phyloP scores from a whole-genome alignment of 352 stramenopile genomes.

The Pythium chondricola region DNA sequence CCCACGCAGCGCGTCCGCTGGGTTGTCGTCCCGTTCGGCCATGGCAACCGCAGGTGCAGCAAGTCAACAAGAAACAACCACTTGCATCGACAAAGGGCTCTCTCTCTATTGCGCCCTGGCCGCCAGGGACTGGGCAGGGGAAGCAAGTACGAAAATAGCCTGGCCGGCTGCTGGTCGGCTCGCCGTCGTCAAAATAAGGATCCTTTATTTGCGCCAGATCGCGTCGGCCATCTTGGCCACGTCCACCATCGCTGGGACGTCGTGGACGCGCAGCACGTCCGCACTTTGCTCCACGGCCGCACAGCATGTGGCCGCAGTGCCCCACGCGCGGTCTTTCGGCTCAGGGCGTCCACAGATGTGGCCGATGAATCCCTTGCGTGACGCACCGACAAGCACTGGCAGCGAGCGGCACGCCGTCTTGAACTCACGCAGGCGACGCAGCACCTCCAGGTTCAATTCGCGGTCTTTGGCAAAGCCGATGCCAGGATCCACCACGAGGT shows the following conservation, averaged over 20 bases:
- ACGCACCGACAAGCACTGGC: slow-evolving; percentile 86
- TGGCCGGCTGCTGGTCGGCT: not conserved
- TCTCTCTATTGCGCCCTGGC: no score
- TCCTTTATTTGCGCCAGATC: slow-evolving; percentile 60
- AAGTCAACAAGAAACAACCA: no score
- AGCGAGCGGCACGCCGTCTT: slow-evolving; percentile 40
- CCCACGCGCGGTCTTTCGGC: slow-evolving; percentile 88
- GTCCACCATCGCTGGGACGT: slow-evolving; percentile 89
- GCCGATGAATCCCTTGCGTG: slow-evolving; percentile 97
- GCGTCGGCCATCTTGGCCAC: slow-evolving; percentile 89
- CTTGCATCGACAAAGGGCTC: no score
- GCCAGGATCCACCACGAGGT: slow-evolving; percentile 94
- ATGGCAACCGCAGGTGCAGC: slow-evolving; percentile 24
- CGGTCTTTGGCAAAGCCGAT: slow-evolving; percentile 97
- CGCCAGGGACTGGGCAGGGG: no score
- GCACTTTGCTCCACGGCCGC: slow-evolving; percentile 66
- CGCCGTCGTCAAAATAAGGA: not conserved
- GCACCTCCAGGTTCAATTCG: slow-evolving; percentile 87
- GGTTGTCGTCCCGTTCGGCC: slow-evolving; percentile 11
- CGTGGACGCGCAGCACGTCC: slow-evolving; percentile 95
- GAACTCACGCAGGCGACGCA: slow-evolving; percentile 70
- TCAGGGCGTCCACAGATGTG: slow-evolving; percentile 83
- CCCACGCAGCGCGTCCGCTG: slow-evolving; percentile 10
- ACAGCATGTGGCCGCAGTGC: slow-evolving; percentile 90
- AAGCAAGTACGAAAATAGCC: no score